phyloP scores from a whole-genome alignment of 495 filamentous ascomycete species.

The Chaetomium fimeti region DNA sequence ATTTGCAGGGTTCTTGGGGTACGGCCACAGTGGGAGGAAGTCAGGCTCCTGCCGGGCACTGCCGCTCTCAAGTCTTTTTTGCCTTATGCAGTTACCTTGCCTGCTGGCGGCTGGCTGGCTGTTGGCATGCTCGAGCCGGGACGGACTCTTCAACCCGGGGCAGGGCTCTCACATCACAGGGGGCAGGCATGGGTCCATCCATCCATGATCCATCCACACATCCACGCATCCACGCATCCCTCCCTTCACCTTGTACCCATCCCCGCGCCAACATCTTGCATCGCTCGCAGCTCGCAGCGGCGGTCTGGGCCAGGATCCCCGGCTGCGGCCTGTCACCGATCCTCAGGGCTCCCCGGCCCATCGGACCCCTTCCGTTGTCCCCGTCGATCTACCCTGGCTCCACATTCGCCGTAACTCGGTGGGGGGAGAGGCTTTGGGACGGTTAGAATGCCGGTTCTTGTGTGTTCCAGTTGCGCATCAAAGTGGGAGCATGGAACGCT shows the following conservation, averaged over 20 bases:
- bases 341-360: not conserved
- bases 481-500: not conserved
- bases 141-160: not conserved
- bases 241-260: not conserved
- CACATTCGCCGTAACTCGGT: conserved; percentile 3
- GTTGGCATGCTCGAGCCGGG: not conserved
- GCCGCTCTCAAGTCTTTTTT: not conserved
- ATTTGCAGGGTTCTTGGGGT: no score
- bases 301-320: not conserved
- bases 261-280: not conserved
- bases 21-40: not conserved
- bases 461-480: not conserved
- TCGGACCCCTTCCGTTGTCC: conserved; percentile 5
- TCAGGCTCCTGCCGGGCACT: not conserved
- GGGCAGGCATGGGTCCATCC: no score
- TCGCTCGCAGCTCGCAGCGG: not conserved
- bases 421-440: conserved; percentile 1
- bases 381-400: conserved; percentile 6
- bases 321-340: conserved; percentile 8
- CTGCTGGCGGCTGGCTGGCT: not conserved
- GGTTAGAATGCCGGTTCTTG: not conserved
- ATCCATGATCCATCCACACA: no score
- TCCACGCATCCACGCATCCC: not conserved
- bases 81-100: not conserved
- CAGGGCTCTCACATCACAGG: no score